Conservation (phyloP, 2,329 filamentous ascomycete species). For the Endothia cerciana region DNA sequence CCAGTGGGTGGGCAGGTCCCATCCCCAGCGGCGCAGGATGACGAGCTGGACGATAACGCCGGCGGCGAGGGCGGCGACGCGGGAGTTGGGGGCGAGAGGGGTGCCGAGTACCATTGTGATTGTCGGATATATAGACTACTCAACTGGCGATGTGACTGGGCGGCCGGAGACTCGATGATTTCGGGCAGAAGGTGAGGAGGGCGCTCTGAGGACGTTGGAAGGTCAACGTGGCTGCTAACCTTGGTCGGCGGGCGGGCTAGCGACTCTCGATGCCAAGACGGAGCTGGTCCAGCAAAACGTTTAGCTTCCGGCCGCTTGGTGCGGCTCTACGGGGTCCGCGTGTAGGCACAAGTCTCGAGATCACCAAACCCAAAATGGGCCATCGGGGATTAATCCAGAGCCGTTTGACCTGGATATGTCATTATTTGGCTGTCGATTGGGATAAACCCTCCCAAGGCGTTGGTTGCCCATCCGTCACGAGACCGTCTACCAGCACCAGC, state of each 20-base stretch:
- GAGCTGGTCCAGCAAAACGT: background rate
- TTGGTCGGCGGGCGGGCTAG: background rate
- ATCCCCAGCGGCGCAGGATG: slow-evolving; percentile 13
- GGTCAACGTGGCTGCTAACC: background rate
- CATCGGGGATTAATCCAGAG: background rate
- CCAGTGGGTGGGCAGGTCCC: slow-evolving; percentile 13
- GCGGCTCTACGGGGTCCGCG: background rate
- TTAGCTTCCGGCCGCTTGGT: background rate
- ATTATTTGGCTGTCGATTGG: background rate
- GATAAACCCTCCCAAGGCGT: background rate
- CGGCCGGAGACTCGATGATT: background rate
- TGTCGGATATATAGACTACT: too few species aligned
- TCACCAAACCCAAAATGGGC: too few species aligned
- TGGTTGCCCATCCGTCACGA: slow-evolving; percentile 3
- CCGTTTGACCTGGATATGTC: background rate
- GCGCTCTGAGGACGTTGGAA: background rate
- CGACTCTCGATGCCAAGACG: background rate
- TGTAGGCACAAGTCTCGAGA: background rate
- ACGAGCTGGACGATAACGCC: slow-evolving; percentile 9
- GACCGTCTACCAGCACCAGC: slow-evolving; percentile 2
- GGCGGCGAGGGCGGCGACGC: background rate
- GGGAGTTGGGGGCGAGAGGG: background rate
- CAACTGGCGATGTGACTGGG: too few species aligned
- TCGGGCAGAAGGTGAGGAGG: background rate
- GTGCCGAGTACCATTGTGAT: background rate